Evolutionary conservation across 306 rosid genomes (phyloP), one percentile per base, ranked within the genome.

Genomic region (Glycyrrhiza uralensis): DNA sequence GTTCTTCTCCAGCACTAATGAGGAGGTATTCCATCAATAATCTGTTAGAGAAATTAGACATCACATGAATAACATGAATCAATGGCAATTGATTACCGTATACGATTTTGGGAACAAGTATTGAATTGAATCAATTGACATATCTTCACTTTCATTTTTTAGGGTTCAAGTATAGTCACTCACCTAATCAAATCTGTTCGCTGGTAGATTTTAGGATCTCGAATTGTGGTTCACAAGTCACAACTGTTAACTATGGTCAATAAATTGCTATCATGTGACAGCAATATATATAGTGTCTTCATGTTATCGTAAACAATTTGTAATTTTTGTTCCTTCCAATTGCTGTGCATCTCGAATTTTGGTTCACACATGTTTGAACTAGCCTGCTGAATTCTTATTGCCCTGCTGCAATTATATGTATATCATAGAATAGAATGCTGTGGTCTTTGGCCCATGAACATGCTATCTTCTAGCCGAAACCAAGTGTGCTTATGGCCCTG

Each of bases 211-310:
- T 47, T 61, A 56, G 13, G 29, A 17, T 60, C 47, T 73, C 61
- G 28, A 74, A 13, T 61, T 33, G 6, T 74, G 71, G 38, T 26
- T n/a, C n/a, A n/a, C n/a, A n/a, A n/a, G n/a, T 72, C 70, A 33
- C 52, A 35, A 15, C 28, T 30, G 69, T 56, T 32, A 28, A 30
- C 24, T 28, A 44, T 70, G 18, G 15, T 69, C 76, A 24, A 20
- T 24, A 14, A 22, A 23, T 52, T 51, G 29, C 28, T 55, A 3
- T n/a, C 26, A 42, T 42, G 41, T 1, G 14, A 65, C 36, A 39
- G 13, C 35, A 39, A 14, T 54, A 12, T 24, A 10, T 11, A 7
- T 59, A 30, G 15, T n/a, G n/a, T n/a, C n/a, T n/a, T n/a, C n/a
- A n/a, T n/a, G n/a, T n/a, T n/a, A n/a, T n/a, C n/a, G n/a, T n/a